Conservation (phyloP, 495 filamentous ascomycete genomes). For the Bacidia rubella region DNA sequence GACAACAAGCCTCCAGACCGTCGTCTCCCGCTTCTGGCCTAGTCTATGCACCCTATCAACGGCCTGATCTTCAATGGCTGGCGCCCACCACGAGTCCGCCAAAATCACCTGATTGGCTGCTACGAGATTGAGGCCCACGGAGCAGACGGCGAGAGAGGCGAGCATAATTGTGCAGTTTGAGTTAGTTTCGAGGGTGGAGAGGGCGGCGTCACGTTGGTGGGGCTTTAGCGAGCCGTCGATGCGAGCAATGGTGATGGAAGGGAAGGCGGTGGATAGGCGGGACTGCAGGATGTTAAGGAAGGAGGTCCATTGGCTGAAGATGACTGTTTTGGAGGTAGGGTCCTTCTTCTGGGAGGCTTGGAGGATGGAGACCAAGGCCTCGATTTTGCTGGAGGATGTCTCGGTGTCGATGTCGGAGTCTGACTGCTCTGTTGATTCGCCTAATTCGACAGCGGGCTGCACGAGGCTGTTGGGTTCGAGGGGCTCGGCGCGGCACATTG, state of each 20-base stretch:
- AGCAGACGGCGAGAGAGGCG: conserved; percentile 68
- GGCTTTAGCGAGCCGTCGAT: conserved; percentile 76
- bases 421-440: conserved; percentile 33
- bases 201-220: conserved; percentile 52
- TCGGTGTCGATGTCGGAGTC: conserved; percentile 42
- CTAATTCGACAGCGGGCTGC: conserved; percentile 41
- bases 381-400: conserved; percentile 68
- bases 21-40: conserved; percentile 66
- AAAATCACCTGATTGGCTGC: conserved; percentile 80
- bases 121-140: conserved; percentile 80
- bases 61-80: conserved; percentile 87
- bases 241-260: conserved; percentile 50
- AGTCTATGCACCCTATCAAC: conserved; percentile 82
- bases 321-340: conserved; percentile 61
- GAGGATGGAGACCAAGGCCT: conserved; percentile 67
- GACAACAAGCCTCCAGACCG: conserved; percentile 72
- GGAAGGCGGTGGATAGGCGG: conserved; percentile 39
- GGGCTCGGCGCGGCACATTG: conserved; percentile 72
- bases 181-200: conserved; percentile 51
- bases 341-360: conserved; percentile 52
- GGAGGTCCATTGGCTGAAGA: conserved; percentile 90
- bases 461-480: conserved; percentile 46
- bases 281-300: conserved; percentile 70
- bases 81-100: conserved; percentile 84
- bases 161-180: conserved; percentile 65